Percentiles rank a stretch among this genome's conserved stretches.
Conservation (phyloP, 768 basidiomycete species). For the Rhodocollybia butyracea region DNA sequence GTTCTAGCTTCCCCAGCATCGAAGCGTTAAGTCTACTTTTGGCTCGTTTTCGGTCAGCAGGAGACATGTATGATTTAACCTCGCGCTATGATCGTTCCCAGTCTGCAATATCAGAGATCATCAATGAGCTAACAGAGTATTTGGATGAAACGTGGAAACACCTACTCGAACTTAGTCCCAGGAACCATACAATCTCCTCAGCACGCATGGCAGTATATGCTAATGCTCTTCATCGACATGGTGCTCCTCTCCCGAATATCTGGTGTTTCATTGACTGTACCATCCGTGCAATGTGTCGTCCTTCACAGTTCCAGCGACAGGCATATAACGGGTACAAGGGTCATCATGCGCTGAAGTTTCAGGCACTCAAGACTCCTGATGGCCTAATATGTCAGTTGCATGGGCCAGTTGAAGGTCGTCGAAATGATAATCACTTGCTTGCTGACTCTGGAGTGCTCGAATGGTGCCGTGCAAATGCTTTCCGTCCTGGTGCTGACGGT, state of each 20-base stretch:
- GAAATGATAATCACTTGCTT: slow-evolving; percentile 17
- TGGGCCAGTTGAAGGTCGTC: slow-evolving; percentile 19
- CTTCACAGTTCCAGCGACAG: slow-evolving; percentile 12
- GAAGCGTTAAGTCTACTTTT: too few species aligned
- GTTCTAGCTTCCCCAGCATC: too few species aligned
- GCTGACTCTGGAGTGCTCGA: background rate
- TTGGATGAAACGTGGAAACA: slow-evolving; percentile 17
- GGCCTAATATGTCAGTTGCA: slow-evolving; percentile 17
- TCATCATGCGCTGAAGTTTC: slow-evolving; percentile 20
- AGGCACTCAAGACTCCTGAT: slow-evolving; percentile 18
- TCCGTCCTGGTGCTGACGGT: background rate
- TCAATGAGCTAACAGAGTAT: slow-evolving; percentile 13
- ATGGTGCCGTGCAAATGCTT: background rate
- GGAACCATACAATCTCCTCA: slow-evolving; percentile 13
- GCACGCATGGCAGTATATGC: slow-evolving; percentile 12
- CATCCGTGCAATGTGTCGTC: slow-evolving; percentile 17
- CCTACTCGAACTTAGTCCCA: slow-evolving; percentile 13
- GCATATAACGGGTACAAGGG: slow-evolving; percentile 22
- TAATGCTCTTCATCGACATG: slow-evolving; percentile 8
- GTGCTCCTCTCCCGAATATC: slow-evolving; percentile 15
- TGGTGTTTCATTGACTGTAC: slow-evolving; percentile 21
- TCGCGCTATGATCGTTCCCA: slow-evolving; percentile 13
- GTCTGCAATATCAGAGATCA: slow-evolving; percentile 15
- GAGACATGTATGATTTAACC: too few species aligned
- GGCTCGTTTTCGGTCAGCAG: too few species aligned